Conservation (phyloP, 768 basidiomycete species). For the Suillus tomentosus region DNA sequence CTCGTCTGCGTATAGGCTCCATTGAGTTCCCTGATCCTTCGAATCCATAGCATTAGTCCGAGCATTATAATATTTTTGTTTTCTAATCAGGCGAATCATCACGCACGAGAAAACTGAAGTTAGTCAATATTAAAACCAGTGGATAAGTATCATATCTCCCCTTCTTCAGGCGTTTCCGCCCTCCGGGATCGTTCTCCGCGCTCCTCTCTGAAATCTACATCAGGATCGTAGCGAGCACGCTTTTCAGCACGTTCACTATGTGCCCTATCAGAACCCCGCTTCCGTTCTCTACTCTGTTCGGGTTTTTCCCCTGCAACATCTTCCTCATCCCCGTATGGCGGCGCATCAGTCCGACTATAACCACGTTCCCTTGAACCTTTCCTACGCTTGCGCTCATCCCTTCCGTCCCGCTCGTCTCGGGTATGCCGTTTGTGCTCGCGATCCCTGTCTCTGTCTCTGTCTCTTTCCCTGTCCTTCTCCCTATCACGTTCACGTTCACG, state of each 20-base stretch:
- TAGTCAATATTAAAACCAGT: not conserved
- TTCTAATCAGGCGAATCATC: not conserved
- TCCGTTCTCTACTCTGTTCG: conserved; percentile 49
- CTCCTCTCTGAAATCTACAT: conserved; percentile 47
- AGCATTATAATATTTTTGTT: not conserved
- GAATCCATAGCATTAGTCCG: conserved; percentile 28
- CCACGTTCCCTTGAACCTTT: conserved; percentile 42
- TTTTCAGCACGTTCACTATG: conserved; percentile 65
- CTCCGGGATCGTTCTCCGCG: conserved; percentile 42
- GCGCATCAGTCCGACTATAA: conserved; percentile 46
- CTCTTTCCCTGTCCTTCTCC: conserved; percentile 38
- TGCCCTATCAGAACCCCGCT: conserved; percentile 43
- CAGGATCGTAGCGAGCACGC: conserved; percentile 57
- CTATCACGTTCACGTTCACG: conserved; percentile 41
- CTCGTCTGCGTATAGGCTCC: conserved; percentile 88
- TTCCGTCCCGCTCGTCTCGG: conserved; percentile 58
- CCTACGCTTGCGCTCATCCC: conserved; percentile 45
- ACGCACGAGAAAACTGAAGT: not conserved
- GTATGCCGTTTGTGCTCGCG: conserved; percentile 48
- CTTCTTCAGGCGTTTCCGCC: conserved; percentile 85
- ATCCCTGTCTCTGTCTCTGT: conserved; percentile 41
- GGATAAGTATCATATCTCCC: conserved; percentile 62
- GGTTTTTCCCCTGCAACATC: conserved; percentile 41
- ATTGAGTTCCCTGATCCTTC: conserved; percentile 53
- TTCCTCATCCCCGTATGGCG: conserved; percentile 40